Evolutionary conservation across 352 stramenopile genomes (phyloP), one percentile per base, ranked within the genome.

Genomic region (Phytophthora sansomeana): DNA sequence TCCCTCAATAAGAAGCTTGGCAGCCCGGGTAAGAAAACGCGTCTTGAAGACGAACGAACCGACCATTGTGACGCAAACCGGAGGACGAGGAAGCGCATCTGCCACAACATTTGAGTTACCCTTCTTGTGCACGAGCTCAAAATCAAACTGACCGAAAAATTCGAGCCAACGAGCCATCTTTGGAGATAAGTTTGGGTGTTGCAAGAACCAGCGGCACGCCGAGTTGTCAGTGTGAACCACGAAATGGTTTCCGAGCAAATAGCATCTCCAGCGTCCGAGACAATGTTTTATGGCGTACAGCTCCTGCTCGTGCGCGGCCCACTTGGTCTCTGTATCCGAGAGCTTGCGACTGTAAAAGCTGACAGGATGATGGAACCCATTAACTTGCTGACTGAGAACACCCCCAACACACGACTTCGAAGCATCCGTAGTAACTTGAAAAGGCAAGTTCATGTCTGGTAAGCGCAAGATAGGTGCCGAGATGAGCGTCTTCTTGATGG

Each of bases 401-500:
- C 48, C 48, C 11, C 30, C 48, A 29, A 55, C 30, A 55, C 48
- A 44, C 48, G 17, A 43, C 30, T 55, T 43, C 48, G 30, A 55
- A n/a, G 48, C 30, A 32, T 55, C 48, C 7, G 48, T 43, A 6
- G 48, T 55, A 17, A 55, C 48, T 55, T 42, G 21, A 36, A 49
- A 55, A 14, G 30, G 48, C 48, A 32, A 32, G 6, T 13, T 19
- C 48, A 55, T 55, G 36, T 70, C 52, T 2, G 58, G 38, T n/a
- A 70, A 51, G 0, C 30, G 33, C 2, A 73, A 26, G 0, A 77
- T 43, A 3, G 63, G 57, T 0, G 58, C 63, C 1, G 17, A 33
- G 0, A 38, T 19, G 1, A 74, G 39, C 17, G 38, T 78, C 36
- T 9, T 44, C 21, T 61, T 77, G 32, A 52, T 63, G 3, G 19